These are phyloP conservation scores for Lathyrus oleraceus DNA, from an alignment of 306 rosid genomes.

Conservation along the genomic window DNA sequence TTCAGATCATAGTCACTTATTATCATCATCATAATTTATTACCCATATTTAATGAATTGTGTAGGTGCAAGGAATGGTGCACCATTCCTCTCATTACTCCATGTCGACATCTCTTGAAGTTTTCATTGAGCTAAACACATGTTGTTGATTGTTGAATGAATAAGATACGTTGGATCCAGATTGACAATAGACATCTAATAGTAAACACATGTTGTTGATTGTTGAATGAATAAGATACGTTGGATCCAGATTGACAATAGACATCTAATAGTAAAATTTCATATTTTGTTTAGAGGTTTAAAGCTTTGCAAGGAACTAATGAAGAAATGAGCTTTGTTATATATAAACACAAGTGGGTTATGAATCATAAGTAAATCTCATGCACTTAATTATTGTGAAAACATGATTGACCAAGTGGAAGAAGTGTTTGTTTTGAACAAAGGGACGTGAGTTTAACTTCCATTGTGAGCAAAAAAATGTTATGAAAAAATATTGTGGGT, in stretches of 20 bases:
- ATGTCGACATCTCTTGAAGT: slow-evolving; percentile 67
- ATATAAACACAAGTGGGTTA: too few relatives aligned
- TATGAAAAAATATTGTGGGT: too few relatives aligned
- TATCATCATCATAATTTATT: neutral
- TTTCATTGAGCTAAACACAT: slow-evolving; percentile 16
- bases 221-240: slow-evolving; percentile 80
- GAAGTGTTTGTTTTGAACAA: too few relatives aligned
- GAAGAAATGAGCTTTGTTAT: too few relatives aligned
- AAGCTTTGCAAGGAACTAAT: slow-evolving; percentile 47
- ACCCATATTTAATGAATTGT: slow-evolving; percentile 18
- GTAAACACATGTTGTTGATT: too few relatives aligned
- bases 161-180: slow-evolving; percentile 98
- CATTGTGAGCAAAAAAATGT: too few relatives aligned
- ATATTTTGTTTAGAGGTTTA: slow-evolving; percentile 68
- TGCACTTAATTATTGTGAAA: too few relatives aligned
- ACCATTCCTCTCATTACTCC: slow-evolving; percentile 92
- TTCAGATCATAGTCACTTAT: slow-evolving; percentile 20
- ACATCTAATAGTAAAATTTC: slow-evolving; percentile 41
- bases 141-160: slow-evolving; percentile 34
- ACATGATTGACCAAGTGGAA: too few relatives aligned
- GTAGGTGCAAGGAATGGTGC: slow-evolving; percentile 92
- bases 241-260: slow-evolving; percentile 99
- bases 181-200: slow-evolving; percentile 72
- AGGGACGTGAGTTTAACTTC: too few relatives aligned
- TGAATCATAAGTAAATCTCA: too few relatives aligned